Evolutionary conservation across 306 rosid species (phyloP).

Genomic region (Sindora glabra): DNA sequence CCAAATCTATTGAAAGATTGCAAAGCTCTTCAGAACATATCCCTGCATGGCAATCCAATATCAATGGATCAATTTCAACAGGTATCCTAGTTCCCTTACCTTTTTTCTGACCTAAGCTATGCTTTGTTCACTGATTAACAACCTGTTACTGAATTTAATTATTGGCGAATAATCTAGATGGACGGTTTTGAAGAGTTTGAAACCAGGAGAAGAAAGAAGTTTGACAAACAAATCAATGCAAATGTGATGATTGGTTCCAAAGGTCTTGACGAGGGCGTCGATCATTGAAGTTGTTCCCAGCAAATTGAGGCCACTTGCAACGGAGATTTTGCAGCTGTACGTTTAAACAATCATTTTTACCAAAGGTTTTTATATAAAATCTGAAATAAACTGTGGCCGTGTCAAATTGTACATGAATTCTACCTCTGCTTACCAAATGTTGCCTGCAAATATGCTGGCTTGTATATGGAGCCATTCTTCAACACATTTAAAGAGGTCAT

Average conservation of each 20-base stretch:
- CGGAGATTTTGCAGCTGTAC: slow-evolving; percentile 15
- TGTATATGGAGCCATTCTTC: slow-evolving; percentile 6
- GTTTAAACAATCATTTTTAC: slow-evolving; percentile 13
- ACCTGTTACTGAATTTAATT: slow-evolving; percentile 9
- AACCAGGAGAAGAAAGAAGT: slow-evolving; percentile 80
- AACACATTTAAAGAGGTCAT: neutral
- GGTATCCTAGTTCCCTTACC: slow-evolving; percentile 21
- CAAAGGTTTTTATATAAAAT: slow-evolving; percentile 2
- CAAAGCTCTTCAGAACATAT: slow-evolving; percentile 78
- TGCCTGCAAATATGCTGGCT: slow-evolving; percentile 20
- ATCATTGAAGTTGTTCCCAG: slow-evolving; percentile 36
- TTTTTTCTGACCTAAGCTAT: neutral
- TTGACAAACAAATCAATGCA: slow-evolving; percentile 88
- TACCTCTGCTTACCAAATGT: neutral
- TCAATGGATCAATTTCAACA: slow-evolving; percentile 91
- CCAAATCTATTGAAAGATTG: slow-evolving; percentile 72
- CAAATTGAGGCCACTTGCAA: neutral
- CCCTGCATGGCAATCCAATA: slow-evolving; percentile 88
- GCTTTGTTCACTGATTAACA: too few relatives aligned
- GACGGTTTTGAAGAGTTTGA: slow-evolving; percentile 95
- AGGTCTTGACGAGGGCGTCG: slow-evolving; percentile 95
- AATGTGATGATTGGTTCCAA: slow-evolving; percentile 88
- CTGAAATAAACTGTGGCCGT: neutral
- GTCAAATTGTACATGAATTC: slow-evolving; percentile 14
- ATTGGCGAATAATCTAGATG: slow-evolving; percentile 36